Conservation (phyloP, 2,329 filamentous ascomycete species). For the Colletotrichum lupini region DNA sequence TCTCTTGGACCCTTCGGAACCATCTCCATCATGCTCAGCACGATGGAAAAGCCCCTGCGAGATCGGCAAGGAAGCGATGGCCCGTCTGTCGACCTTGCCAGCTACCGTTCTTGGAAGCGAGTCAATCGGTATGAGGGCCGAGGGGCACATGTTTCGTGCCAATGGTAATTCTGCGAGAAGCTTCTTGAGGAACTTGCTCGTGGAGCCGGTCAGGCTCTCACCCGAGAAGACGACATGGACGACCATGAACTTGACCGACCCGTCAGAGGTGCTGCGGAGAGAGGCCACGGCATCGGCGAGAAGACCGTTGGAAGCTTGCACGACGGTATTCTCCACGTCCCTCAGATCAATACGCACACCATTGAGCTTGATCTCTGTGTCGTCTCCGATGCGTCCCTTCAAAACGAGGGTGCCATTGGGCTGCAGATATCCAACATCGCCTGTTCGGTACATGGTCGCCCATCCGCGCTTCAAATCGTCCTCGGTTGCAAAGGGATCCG, state of each 20-base stretch:
- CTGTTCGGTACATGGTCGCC: not conserved
- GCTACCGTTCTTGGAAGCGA: not conserved
- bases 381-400: conserved; percentile 51
- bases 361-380: conserved; percentile 57
- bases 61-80: conserved; percentile 40
- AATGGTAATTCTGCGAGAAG: conserved; percentile 38
- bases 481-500: not conserved
- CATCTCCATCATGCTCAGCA: not conserved
- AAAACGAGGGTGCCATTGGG: conserved; percentile 21
- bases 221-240: conserved; percentile 40
- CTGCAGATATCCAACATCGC: not conserved
- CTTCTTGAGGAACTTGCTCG: conserved; percentile 27
- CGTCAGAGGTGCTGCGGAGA: conserved; percentile 30
- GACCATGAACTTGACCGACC: conserved; percentile 39
- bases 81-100: conserved; percentile 23
- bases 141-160: conserved; percentile 49
- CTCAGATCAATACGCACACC: conserved; percentile 58
- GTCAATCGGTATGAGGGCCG: conserved; percentile 40
- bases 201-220: not conserved
- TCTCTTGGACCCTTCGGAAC: not conserved
- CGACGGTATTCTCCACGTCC: conserved; percentile 47
- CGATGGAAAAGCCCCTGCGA: conserved; percentile 24
- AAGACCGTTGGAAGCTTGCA: conserved; percentile 34
- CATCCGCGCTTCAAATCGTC: not conserved
- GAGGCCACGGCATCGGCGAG: conserved; percentile 40